Percentiles rank a stretch among this genome's conserved stretches.
Evolutionary conservation across 2,329 filamentous ascomycete species (phyloP).

Genomic region (Orbilia brochopaga): DNA sequence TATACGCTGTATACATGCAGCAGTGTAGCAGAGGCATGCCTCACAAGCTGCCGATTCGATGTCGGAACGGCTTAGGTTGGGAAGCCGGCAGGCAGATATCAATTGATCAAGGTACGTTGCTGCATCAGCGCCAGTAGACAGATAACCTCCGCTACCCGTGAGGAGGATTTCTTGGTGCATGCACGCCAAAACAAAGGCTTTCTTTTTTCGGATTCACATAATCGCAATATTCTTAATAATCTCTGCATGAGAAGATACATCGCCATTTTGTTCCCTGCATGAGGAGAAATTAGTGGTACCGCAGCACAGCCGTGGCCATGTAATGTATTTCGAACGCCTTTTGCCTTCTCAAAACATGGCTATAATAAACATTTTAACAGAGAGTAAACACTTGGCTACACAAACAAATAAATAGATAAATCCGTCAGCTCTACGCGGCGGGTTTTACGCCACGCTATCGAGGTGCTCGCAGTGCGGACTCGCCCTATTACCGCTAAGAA

Average conservation of each 20-base stretch:
- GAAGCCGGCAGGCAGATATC: neutral
- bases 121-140: slow-evolving; percentile 4
- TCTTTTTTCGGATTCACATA: slow-evolving; percentile 31
- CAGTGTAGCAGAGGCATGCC: neutral
- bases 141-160: slow-evolving; percentile 34
- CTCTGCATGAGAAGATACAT: slow-evolving; percentile 9
- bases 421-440: slow-evolving; percentile 4
- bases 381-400: neutral
- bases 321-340: neutral
- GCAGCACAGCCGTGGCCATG: slow-evolving; percentile 2
- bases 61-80: slow-evolving; percentile 3
- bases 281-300: slow-evolving; percentile 2
- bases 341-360: neutral
- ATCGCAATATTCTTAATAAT: slow-evolving; percentile 23
- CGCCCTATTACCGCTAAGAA: neutral
- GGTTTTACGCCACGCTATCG: neutral
- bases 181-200: slow-evolving; percentile 43
- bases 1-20: slow-evolving; percentile 5
- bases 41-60: slow-evolving; percentile 14
- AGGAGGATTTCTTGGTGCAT: slow-evolving; percentile 46
- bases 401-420: slow-evolving; percentile 8
- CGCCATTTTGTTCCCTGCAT: slow-evolving; percentile 5
- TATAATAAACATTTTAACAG: neutral
- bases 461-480: neutral
- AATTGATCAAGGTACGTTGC: too few species aligned